These are phyloP conservation scores for Wickerhamomyces sydowiorum DNA, from an alignment of 805 yeast genomes.

Conservation along the genomic window DNA sequence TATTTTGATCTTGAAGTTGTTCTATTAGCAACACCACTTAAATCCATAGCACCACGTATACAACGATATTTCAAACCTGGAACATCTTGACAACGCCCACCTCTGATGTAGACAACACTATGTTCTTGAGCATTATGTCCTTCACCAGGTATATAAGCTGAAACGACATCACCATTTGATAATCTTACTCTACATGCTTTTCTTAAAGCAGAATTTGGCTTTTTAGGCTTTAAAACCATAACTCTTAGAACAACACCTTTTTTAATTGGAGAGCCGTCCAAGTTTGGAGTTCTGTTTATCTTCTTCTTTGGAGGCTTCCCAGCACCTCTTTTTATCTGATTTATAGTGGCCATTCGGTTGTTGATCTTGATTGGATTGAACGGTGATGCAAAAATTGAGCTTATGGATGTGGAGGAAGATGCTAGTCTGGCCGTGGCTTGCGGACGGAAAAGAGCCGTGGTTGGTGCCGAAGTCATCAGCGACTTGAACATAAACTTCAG, in stretches of 20 bases:
- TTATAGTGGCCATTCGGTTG: conserved; percentile 53
- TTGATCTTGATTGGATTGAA: conserved; percentile 10
- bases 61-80: conserved; percentile 97
- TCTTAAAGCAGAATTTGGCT: conserved; percentile 97
- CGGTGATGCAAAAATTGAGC: conserved; percentile 2
- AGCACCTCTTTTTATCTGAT: conserved; percentile 71
- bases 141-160: conserved; percentile 96
- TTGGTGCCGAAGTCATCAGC: conserved; percentile 8
- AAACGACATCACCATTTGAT: conserved; percentile 80
- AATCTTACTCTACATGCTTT: conserved; percentile 94
- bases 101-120: conserved; percentile 91
- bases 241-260: conserved; percentile 93
- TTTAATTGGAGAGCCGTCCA: conserved; percentile 75
- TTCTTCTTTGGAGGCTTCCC: conserved; percentile 43
- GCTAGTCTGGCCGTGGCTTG: not conserved
- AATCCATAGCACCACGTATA: conserved; percentile 88
- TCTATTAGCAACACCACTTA: conserved; percentile 93
- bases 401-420: conserved; percentile 3
- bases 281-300: conserved; percentile 69
- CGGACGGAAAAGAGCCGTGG: conserved; percentile 12
- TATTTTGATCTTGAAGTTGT: conserved; percentile 85
- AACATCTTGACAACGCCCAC: conserved; percentile 97
- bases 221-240: conserved; percentile 94
- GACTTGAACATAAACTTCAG: conserved; percentile 20
- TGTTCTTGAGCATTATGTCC: conserved; percentile 99